These are phyloP conservation scores for Alnus rubra DNA, from an alignment of 306 rosid genomes.

Conservation along the genomic window DNA sequence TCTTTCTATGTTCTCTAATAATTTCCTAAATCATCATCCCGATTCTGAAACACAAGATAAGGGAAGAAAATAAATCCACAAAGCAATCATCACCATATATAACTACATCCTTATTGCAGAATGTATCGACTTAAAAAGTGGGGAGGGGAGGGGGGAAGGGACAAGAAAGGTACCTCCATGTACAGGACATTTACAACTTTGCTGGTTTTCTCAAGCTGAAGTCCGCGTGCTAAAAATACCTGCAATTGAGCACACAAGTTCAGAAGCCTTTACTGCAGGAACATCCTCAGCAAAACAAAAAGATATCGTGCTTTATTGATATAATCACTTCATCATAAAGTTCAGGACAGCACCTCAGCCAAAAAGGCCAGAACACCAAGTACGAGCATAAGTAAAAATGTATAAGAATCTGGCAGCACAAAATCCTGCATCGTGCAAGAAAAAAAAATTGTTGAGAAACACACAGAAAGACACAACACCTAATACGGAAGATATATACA, in stretches of 20 bases:
- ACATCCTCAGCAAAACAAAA: neutral
- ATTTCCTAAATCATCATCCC: neutral
- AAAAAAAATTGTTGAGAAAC: neutral
- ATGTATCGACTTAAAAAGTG: neutral
- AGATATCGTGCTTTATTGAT: neutral
- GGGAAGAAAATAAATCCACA: neutral
- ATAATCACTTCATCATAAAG: slow-evolving; percentile 8
- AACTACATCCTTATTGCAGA: neutral
- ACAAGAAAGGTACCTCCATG: slow-evolving; percentile 48
- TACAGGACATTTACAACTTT: slow-evolving; percentile 62
- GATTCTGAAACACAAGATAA: neutral
- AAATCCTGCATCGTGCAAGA: slow-evolving; percentile 51
- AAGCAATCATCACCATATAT: neutral
- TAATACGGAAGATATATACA: neutral
- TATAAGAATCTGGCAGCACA: slow-evolving; percentile 56
- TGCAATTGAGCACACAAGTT: slow-evolving; percentile 30
- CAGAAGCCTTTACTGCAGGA: slow-evolving; percentile 6
- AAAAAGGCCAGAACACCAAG: slow-evolving; percentile 66
- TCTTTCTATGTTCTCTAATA: neutral
- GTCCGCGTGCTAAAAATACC: slow-evolving; percentile 76
- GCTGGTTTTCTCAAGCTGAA: slow-evolving; percentile 82
- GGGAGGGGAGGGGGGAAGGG: neutral
- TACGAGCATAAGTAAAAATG: slow-evolving; percentile 53
- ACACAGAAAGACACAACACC: neutral
- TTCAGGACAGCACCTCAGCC: slow-evolving; percentile 64